phyloP scores from a whole-genome alignment of 2,329 filamentous ascomycete genomes.

The Hirsutella thompsonii region DNA sequence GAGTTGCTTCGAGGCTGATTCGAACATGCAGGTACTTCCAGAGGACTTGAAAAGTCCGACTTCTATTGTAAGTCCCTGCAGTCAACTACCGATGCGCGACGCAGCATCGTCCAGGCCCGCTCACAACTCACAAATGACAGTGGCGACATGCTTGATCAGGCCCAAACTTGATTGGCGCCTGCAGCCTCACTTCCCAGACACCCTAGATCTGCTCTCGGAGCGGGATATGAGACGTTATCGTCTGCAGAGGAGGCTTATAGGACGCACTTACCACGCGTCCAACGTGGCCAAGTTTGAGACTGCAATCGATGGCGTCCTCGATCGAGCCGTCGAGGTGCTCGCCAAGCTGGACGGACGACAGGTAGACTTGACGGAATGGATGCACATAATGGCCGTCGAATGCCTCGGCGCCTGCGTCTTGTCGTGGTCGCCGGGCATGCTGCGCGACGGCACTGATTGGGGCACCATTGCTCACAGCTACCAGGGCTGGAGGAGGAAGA shows the following conservation, averaged over 20 bases:
- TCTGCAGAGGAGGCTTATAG: conserved; percentile 34
- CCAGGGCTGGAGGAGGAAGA: conserved; percentile 37
- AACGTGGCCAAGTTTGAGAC: conserved; percentile 28
- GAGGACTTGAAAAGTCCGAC: conserved; percentile 35
- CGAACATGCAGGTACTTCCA: conserved; percentile 26
- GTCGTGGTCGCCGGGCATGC: conserved; percentile 37
- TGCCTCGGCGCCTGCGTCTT: conserved; percentile 35
- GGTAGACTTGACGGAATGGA: conserved; percentile 39
- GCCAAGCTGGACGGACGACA: conserved; percentile 21
- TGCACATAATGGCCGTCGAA: conserved; percentile 42
- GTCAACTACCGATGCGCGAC: background rate
- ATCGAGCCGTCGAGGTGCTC: conserved; percentile 21
- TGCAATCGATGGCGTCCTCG: conserved; percentile 27
- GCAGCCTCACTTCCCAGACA: conserved; percentile 24
- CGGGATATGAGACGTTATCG: conserved; percentile 32
- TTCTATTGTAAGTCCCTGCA: conserved; percentile 31
- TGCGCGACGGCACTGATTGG: conserved; percentile 29
- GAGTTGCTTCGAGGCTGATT: too few species aligned
- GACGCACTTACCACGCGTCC: conserved; percentile 30
- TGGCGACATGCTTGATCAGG: conserved; percentile 30
- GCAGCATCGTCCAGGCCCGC: background rate
- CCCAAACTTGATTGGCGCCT: conserved; percentile 27
- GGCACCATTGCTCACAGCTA: conserved; percentile 35
- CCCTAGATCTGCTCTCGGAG: conserved; percentile 38
- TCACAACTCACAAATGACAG: conserved; percentile 11